Base-by-base conservation (phyloP, 2,329 filamentous ascomycete species). In the Cladobotryum mycophilum region DNA sequence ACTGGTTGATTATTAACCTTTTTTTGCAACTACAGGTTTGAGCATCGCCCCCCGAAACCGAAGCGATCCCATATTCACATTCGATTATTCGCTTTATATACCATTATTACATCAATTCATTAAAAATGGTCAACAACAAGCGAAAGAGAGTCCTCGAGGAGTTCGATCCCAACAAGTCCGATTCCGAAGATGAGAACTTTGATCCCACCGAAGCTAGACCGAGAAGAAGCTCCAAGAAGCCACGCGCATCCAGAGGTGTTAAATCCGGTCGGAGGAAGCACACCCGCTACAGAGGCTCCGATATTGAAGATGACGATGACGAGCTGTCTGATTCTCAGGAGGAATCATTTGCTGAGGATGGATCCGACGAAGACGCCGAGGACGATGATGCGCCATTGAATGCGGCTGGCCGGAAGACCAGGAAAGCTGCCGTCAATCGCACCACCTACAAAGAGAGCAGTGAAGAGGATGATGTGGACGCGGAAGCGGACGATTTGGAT, bases 81-180 rank as follows among this genome's bases (percentile, higher is more conserved):
- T 20, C 15, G 15, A 41, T 20, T 34, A 44, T 9, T 20, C 25
- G 15, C n/a, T 20, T 18, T 36, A 18, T 18, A 18, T 36, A 34
- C 13, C n/a, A n/a, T n/a, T n/a, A n/a, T n/a, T 18, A 8, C 30
- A 15, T 14, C 5, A n/a, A 18, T 34, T 22, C 43, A 41, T 45
- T 5, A 53, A 22, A 22, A 33, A 69, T 70, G 67, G 61, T 59
- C 41, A 63, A 64, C 48, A 82, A 64, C 51, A 83, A 83, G 64
- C 71, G 82, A 48, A 85, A 84, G 73, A 70, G 76, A 55, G 73
- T 73, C 52, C 67, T 81, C 49, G 76, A 81, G 55, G 73, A 74
- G 49, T 85, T 85, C 58, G 82, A 86, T 64, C 80, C 79, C 3
- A 85, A 84, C 64, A 78, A 82, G 62, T 85, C 82, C 46, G 82